phyloP scores from a whole-genome alignment of 257 asterid species.

The Datura wrightii region DNA sequence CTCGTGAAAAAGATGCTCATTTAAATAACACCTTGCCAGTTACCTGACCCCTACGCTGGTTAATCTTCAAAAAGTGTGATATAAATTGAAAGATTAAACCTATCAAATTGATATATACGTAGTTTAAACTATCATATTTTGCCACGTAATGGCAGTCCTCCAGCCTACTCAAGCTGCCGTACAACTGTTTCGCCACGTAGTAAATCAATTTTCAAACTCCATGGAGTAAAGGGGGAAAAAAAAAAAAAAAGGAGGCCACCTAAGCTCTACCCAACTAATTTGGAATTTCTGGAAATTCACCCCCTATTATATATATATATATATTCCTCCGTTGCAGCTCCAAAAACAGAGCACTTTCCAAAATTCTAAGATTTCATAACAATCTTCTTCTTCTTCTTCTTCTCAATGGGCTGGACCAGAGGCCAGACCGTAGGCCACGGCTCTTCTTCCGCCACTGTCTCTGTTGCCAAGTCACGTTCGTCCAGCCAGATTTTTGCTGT shows the following conservation, averaged over 20 bases:
- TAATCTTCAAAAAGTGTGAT: conserved; percentile 16
- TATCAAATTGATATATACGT: not conserved
- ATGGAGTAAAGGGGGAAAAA: conserved; percentile 22
- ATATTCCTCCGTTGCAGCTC: not conserved
- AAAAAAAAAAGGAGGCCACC: not conserved
- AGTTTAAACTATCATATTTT: conserved; percentile 26
- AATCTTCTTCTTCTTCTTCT: conserved; percentile 29
- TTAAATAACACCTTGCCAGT: not conserved
- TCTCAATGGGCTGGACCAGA: conserved; percentile 71
- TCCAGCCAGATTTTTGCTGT: conserved; percentile 60
- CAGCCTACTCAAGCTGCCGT: conserved; percentile 36
- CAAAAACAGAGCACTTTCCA: conserved; percentile 12
- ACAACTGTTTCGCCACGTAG: conserved; percentile 57
- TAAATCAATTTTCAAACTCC: conserved; percentile 50
- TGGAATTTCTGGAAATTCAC: conserved; percentile 43
- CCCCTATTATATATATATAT: not conserved
- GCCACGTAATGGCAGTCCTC: conserved; percentile 44
- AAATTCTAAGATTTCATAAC: not conserved
- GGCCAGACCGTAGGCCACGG: conserved; percentile 75
- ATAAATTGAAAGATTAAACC: not conserved
- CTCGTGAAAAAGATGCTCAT: not conserved
- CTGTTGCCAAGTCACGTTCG: conserved; percentile 41
- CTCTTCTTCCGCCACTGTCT: conserved; percentile 73
- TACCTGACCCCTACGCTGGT: conserved; percentile 35
- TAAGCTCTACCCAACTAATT: conserved; percentile 66